Base-by-base conservation (phyloP, 345 rosid genomes). In the Linum usitatissimum region DNA sequence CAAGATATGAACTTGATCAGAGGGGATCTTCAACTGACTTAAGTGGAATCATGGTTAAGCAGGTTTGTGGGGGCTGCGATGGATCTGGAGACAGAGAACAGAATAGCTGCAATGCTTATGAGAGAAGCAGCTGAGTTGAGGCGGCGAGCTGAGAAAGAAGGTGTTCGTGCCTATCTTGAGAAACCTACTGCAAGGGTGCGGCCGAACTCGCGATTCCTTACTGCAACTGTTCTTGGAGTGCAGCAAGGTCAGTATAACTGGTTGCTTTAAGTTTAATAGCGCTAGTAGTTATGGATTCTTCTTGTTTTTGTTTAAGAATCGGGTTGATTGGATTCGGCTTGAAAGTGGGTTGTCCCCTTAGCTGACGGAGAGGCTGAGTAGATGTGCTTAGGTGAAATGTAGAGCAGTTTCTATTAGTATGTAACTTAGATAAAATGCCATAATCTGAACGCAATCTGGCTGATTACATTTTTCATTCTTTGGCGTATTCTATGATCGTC, bases 71-170 rank as follows among this genome's bases (percentile, higher is more conserved):
- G 28, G 68, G 40, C 7, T 68, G 57, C 62, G 65, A 93, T 93
- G 99, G 97, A 93, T 83, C 67, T 93, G 64, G 88, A 86, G 67
- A 90, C 96, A 18, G 99, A 90, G 62, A 93, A 93, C 68, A 78
- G 90, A 64, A 81, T 93, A 71, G 97, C 94, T 70, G 78, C 96
- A 19, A 75, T 87, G 69, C 90, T 93, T 21, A 67, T 93, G 73
- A 87, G 84, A 77, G 99, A 93, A 79, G 96, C 97, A 3, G 90
- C 91, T n/a, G 99, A 90, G 39, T 78, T 87, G 73, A 82, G 86
- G 59, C 77, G 77, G 53, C 83, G 76, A 77, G 96, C 96, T 58
- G 88, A 86, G 68, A 83, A 70, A 65, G 97, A 92, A 63, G 97
- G 96, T 0, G 80, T 87, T 4, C 79, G 80, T 71, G 96, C 76